Percentiles rank a stretch among this genome's conserved stretches.
Evolutionary conservation across 192 early-diverging fungal species (phyloP).

Genomic region (Gigaspora rosea): DNA sequence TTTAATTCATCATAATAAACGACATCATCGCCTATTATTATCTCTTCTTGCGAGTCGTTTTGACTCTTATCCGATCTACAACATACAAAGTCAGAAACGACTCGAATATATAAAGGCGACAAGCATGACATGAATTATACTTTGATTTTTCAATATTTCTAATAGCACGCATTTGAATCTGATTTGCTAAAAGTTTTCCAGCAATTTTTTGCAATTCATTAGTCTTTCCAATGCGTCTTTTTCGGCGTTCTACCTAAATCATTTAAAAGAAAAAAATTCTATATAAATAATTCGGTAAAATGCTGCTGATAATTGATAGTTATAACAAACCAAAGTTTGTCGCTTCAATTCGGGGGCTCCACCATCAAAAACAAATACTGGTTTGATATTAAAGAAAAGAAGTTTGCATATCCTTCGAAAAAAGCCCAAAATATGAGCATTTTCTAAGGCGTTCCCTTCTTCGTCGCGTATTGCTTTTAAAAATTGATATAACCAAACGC

Average conservation of each 20-base stretch:
- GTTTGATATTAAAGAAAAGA: conserved; percentile 83
- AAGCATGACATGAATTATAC: conserved; percentile 24
- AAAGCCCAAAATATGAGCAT: conserved; percentile 92
- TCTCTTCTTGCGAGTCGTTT: conserved; percentile 19
- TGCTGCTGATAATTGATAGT: background rate
- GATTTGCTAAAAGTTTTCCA: conserved; percentile 77
- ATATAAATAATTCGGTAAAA: background rate
- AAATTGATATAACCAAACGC: conserved; percentile 98
- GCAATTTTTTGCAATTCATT: conserved; percentile 74
- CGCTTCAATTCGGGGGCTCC: conserved; percentile 85
- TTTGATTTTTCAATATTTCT: conserved; percentile 41
- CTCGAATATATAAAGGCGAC: background rate
- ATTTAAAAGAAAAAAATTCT: background rate
- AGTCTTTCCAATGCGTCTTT: conserved; percentile 38
- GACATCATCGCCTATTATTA: conserved; percentile 29
- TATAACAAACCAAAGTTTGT: conserved; percentile 59
- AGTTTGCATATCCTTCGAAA: conserved; percentile 94
- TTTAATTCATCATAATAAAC: conserved; percentile 16
- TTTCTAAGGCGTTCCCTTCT: conserved; percentile 77
- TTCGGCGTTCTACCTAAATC: conserved; percentile 50
- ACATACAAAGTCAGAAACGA: background rate
- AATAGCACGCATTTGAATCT: conserved; percentile 73
- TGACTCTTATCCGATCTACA: conserved; percentile 40
- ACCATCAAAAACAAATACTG: conserved; percentile 99
- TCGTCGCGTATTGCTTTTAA: conserved; percentile 90